phyloP scores from a whole-genome alignment of 495 filamentous ascomycete genomes.

The Aspergillus avenaceus region DNA sequence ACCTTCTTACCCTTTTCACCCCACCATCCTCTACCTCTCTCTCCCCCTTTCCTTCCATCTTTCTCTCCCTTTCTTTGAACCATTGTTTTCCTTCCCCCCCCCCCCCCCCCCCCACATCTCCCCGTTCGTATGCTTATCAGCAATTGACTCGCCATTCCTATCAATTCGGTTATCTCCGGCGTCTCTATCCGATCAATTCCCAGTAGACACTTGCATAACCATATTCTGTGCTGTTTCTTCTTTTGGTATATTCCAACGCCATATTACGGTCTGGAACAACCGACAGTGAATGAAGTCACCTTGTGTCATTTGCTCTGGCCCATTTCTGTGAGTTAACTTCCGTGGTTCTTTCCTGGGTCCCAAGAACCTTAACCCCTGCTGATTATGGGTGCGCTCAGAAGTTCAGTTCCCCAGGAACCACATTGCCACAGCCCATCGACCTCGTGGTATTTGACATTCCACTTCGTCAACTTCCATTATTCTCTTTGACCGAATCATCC shows the following conservation, averaged over 20 bases:
- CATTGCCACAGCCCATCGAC: constrained; percentile 15
- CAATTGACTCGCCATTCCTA: constrained; percentile 25
- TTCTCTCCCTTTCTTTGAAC: constrained; percentile 1
- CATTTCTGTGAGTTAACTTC: constrained; percentile 8
- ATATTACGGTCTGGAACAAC: constrained; percentile 3
- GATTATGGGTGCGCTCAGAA: constrained; percentile 11
- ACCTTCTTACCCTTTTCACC: background rate
- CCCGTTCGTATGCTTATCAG: constrained; percentile 18
- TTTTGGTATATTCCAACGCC: background rate
- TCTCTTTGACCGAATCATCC: background rate
- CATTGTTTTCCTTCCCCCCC: constrained; percentile 8
- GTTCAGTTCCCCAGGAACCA: constrained; percentile 19
- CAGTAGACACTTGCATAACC: background rate
- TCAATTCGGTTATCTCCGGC: constrained; percentile 36
- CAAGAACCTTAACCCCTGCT: constrained; percentile 17
- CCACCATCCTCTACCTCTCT: background rate
- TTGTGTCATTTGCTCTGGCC: background rate
- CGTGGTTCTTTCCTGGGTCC: constrained; percentile 6
- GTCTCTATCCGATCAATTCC: constrained; percentile 12
- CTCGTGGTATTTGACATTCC: constrained; percentile 2
- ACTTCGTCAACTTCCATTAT: background rate
- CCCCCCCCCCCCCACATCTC: background rate
- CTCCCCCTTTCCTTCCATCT: background rate
- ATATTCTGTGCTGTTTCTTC: background rate
- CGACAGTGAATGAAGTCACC: constrained; percentile 7